A percentile compares a stretch with the other conserved stretches of the same genome.
These are phyloP conservation scores for Ceratobasidium sp. DNA, from an alignment of 1,284 basidiomycete genomes.

Conservation along the genomic window DNA sequence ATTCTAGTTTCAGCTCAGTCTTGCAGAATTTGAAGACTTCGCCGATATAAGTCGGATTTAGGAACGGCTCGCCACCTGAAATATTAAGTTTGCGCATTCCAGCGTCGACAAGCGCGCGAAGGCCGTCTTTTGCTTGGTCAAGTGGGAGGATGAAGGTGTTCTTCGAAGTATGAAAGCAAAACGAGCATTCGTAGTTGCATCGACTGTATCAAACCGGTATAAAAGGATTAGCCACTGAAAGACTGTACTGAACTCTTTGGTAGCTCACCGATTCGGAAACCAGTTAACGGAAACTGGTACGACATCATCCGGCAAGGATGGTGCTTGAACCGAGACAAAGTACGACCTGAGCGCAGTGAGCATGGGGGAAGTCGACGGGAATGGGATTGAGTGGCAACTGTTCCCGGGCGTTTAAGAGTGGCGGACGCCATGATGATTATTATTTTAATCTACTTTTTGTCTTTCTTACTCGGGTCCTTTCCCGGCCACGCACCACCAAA, in stretches of 20 bases:
- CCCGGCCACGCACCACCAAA: too few relatives aligned
- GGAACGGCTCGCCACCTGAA: slow-evolving; percentile 62
- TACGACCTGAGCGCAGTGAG: slow-evolving; percentile 11
- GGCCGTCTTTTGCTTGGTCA: slow-evolving; percentile 59
- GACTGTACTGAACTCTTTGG: neutral
- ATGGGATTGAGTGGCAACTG: too few relatives aligned
- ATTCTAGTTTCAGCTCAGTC: slow-evolving; percentile 60
- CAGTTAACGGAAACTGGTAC: slow-evolving; percentile 46
- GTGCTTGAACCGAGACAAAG: slow-evolving; percentile 11
- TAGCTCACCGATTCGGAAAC: slow-evolving; percentile 47
- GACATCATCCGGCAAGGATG: slow-evolving; percentile 9
- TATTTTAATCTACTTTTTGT: too few relatives aligned
- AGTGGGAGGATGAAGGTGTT: slow-evolving; percentile 57
- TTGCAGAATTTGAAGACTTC: slow-evolving; percentile 62
- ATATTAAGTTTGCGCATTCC: slow-evolving; percentile 64
- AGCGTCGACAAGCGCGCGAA: slow-evolving; percentile 57
- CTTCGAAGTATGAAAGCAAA: slow-evolving; percentile 62
- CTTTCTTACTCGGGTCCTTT: too few relatives aligned
- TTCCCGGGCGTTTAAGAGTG: too few relatives aligned
- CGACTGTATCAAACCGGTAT: slow-evolving; percentile 27
- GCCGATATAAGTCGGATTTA: slow-evolving; percentile 59
- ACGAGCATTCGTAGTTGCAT: slow-evolving; percentile 54
- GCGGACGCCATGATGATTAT: too few relatives aligned
- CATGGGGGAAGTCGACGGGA: slow-evolving; percentile 12
- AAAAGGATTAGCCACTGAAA: neutral